Conservation (phyloP, 1,284 basidiomycete species). For the Neolentinus lepideus region DNA sequence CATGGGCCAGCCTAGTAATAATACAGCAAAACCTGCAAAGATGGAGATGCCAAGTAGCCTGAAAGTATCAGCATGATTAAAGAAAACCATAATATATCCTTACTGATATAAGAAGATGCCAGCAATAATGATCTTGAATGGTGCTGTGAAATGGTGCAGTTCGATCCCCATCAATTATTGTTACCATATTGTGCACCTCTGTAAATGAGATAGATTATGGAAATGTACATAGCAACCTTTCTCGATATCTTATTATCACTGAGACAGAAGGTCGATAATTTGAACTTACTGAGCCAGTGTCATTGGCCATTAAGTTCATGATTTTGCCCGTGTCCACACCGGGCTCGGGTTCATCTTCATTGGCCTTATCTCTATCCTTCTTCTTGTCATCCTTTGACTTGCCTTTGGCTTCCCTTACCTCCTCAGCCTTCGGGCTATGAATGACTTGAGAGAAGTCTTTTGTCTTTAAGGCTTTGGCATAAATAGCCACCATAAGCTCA, state of each 20-base stretch:
- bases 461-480: slow-evolving; percentile 60
- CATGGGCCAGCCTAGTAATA: slow-evolving; percentile 68
- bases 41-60: slow-evolving; percentile 81
- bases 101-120: slow-evolving; percentile 74
- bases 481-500: slow-evolving; percentile 69
- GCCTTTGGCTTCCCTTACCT: slow-evolving; percentile 32
- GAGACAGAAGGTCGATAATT: neutral
- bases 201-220: slow-evolving; percentile 57
- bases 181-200: slow-evolving; percentile 31
- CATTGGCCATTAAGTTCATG: slow-evolving; percentile 68
- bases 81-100: slow-evolving; percentile 15
- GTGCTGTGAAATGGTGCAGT: slow-evolving; percentile 30
- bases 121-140: slow-evolving; percentile 78
- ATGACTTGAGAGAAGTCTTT: slow-evolving; percentile 51
- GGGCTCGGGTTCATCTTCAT: no score
- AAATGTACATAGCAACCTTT: slow-evolving; percentile 30
- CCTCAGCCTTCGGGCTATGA: slow-evolving; percentile 32
- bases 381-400: slow-evolving; percentile 12
- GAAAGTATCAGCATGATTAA: neutral
- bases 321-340: slow-evolving; percentile 74
- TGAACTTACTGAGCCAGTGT: slow-evolving; percentile 9
- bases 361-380: slow-evolving; percentile 22
- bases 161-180: neutral
- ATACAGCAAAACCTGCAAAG: slow-evolving; percentile 79
- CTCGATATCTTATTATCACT: neutral